phyloP scores from a whole-genome alignment of 305 asterid genomes.

The Striga hermonthica region DNA sequence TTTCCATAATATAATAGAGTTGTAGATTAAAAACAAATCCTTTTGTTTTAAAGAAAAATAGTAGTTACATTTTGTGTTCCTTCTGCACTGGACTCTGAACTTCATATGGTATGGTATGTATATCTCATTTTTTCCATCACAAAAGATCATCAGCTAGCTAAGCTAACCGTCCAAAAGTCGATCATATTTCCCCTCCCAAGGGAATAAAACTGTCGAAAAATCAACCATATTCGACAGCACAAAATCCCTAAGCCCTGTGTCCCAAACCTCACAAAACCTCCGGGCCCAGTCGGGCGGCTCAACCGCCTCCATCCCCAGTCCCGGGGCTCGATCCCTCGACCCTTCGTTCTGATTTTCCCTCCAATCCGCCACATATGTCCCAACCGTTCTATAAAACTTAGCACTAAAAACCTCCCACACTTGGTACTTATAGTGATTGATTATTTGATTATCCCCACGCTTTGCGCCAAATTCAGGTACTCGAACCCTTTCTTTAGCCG shows the following conservation, averaged over 20 bases:
- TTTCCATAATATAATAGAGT: no score
- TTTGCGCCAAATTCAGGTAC: constrained; percentile 35
- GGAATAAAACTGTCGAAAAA: constrained; percentile 46
- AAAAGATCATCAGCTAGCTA: no score
- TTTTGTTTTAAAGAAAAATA: no score
- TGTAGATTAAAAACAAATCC: no score
- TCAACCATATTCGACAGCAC: constrained; percentile 33
- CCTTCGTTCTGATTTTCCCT: constrained; percentile 41
- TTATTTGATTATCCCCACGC: constrained; percentile 51
- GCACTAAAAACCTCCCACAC: constrained; percentile 81
- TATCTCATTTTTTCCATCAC: no score
- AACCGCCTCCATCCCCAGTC: constrained; percentile 65
- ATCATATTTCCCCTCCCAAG: constrained; percentile 45
- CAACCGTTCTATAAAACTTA: constrained; percentile 65
- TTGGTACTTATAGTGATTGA: constrained; percentile 79
- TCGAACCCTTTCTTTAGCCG: constrained; percentile 42
- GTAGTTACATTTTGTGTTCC: no score
- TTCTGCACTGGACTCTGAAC: no score
- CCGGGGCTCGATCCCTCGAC: constrained; percentile 73
- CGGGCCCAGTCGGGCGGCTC: constrained; percentile 64
- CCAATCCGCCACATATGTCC: constrained; percentile 81
- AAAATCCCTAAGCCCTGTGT: constrained; percentile 48
- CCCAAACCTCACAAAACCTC: constrained; percentile 61
- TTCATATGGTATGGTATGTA: no score
- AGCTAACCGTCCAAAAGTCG: neutral